Conservation (phyloP, 768 basidiomycete species). For the Auricularia heimuer region DNA sequence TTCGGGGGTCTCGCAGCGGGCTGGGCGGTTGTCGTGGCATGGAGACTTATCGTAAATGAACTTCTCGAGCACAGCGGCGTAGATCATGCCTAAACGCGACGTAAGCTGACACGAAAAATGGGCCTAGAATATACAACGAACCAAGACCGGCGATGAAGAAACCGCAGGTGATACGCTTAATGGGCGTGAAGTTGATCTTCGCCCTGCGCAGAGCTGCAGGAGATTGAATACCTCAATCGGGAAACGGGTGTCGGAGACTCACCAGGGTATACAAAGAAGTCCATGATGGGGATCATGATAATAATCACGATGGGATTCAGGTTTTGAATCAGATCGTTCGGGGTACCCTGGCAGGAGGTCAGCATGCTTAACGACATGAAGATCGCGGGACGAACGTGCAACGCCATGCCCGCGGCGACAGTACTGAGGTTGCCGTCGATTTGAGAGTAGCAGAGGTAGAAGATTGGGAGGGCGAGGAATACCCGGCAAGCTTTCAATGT, state of each 20-base stretch:
- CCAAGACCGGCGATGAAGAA: conserved; percentile 5
- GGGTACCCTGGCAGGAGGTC: not conserved
- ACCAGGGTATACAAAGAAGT: not conserved
- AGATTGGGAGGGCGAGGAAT: conserved; percentile 6
- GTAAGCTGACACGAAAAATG: not conserved
- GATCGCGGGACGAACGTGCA: not conserved
- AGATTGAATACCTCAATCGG: too few species aligned
- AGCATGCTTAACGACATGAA: not conserved
- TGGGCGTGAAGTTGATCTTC: conserved; percentile 10
- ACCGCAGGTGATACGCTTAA: conserved; percentile 7
- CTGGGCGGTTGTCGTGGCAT: conserved; percentile 34
- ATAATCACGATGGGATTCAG: conserved; percentile 6
- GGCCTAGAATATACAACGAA: not conserved
- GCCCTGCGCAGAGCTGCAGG: not conserved
- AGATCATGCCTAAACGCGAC: conserved; percentile 1
- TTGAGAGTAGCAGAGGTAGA: conserved; percentile 6
- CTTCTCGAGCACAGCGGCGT: conserved; percentile 7
- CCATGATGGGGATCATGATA: not conserved
- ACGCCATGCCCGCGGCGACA: conserved; percentile 7
- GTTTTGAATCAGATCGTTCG: conserved; percentile 3
- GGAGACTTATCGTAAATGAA: conserved; percentile 27
- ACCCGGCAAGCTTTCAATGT: conserved; percentile 7
- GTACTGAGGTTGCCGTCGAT: conserved; percentile 8
- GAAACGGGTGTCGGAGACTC: too few species aligned
- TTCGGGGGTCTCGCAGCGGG: conserved; percentile 26